Conservation (phyloP, 2,329 filamentous ascomycete species). For the Colletotrichum higginsianum region DNA sequence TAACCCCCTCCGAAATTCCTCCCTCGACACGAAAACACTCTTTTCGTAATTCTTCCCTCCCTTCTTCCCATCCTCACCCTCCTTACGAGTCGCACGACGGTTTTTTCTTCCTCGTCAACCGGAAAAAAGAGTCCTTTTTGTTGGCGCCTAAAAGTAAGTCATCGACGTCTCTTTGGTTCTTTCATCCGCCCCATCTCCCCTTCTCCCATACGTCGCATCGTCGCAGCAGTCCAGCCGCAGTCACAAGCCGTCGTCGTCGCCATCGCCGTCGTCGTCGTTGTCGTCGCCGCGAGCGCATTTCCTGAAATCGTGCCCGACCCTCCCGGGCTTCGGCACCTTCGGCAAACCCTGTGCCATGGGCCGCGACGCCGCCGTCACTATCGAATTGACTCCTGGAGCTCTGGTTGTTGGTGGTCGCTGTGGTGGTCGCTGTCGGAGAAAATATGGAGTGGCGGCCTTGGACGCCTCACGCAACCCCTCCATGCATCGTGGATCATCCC, state of each 20-base stretch:
- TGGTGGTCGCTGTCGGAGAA: neutral
- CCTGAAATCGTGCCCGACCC: conserved; percentile 5
- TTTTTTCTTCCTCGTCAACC: conserved; percentile 50
- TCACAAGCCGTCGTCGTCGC: conserved; percentile 22
- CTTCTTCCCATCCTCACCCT: conserved; percentile 40
- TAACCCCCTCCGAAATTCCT: conserved; percentile 32
- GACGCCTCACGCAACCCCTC: conserved; percentile 36
- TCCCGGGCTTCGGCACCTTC: conserved; percentile 30
- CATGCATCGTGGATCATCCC: conserved; percentile 41
- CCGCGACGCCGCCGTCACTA: neutral
- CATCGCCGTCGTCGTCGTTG: neutral
- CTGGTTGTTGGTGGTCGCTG: neutral
- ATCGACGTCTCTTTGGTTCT: conserved; percentile 32
- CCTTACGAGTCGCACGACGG: conserved; percentile 51
- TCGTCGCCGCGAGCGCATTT: conserved; percentile 1
- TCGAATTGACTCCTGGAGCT: conserved; percentile 1
- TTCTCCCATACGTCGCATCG: conserved; percentile 17
- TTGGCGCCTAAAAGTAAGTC: conserved; percentile 70
- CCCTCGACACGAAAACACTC: conserved; percentile 35
- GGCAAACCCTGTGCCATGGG: conserved; percentile 15
- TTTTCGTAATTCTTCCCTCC: conserved; percentile 33
- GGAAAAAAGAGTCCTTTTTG: conserved; percentile 51
- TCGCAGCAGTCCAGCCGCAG: conserved; percentile 11
- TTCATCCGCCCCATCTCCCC: conserved; percentile 43
- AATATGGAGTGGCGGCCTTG: neutral